These are phyloP conservation scores for Fusarium sp. DNA, from an alignment of 2,329 filamentous ascomycete genomes.

Conservation along the genomic window DNA sequence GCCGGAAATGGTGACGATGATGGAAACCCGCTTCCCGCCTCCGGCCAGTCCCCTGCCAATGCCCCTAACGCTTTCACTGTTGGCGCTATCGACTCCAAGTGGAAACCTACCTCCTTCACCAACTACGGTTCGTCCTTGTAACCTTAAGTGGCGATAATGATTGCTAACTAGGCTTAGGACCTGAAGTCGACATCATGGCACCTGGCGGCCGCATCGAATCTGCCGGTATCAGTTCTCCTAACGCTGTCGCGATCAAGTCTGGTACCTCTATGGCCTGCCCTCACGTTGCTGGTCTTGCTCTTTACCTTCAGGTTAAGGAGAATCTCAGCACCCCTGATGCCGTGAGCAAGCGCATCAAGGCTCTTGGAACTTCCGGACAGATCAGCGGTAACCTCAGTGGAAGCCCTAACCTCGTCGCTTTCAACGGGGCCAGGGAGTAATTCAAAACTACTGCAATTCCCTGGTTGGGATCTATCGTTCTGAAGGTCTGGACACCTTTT, in stretches of 20 bases:
- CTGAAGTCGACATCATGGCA: conserved; percentile 54
- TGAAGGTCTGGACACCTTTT: neutral
- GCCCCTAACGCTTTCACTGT: conserved; percentile 41
- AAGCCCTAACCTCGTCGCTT: neutral
- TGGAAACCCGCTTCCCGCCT: conserved; percentile 11
- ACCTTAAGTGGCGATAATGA: accelerated
- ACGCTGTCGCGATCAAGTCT: conserved; percentile 49
- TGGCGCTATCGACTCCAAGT: conserved; percentile 45
- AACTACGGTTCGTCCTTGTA: conserved; percentile 52
- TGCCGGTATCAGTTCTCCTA: conserved; percentile 45
- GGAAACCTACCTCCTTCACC: conserved; percentile 51
- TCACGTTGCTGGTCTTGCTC: conserved; percentile 60
- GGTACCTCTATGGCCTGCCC: conserved; percentile 64
- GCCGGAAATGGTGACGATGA: conserved; percentile 38
- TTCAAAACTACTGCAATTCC: no score
- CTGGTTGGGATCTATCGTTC: neutral
- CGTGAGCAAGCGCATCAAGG: neutral
- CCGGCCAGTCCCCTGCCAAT: conserved; percentile 35
- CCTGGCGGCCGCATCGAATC: conserved; percentile 56
- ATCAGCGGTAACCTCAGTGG: neutral
- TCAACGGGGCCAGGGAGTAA: neutral
- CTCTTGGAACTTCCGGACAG: neutral
- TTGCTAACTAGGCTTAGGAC: neutral
- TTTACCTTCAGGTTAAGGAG: conserved; percentile 46
- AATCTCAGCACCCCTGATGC: neutral